phyloP scores from a whole-genome alignment of 257 asterid species.

The Gentiana straminea region DNA sequence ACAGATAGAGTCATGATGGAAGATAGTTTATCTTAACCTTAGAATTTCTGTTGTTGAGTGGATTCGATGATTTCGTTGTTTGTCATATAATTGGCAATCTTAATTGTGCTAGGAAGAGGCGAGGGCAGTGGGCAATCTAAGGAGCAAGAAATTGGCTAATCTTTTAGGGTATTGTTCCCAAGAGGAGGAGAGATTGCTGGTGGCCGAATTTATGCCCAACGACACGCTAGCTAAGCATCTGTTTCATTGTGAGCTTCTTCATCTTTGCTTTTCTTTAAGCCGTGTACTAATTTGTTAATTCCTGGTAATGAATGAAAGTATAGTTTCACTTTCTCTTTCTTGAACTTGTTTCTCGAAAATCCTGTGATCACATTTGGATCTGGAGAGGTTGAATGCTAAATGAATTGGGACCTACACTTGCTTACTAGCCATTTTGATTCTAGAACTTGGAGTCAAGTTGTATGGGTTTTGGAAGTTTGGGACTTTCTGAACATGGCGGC shows the following conservation, averaged over 20 bases:
- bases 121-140: constrained; percentile 30
- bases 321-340: neutral
- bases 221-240: constrained; percentile 46
- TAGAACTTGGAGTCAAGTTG: neutral
- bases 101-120: constrained; percentile 32
- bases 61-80: neutral
- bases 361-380: neutral
- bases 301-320: neutral
- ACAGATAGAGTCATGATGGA: too few species aligned
- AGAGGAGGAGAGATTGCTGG: constrained; percentile 38
- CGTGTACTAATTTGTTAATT: neutral
- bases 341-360: constrained; percentile 4
- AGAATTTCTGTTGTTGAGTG: neutral
- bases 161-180: constrained; percentile 36
- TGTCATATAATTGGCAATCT: neutral
- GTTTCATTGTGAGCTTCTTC: constrained; percentile 34
- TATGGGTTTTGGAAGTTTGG: neutral
- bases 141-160: constrained; percentile 36
- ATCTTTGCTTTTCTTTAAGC: neutral
- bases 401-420: neutral
- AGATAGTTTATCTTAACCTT: too few species aligned
- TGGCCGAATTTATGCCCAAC: constrained; percentile 43
- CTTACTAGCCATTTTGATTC: neutral
- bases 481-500: neutral
- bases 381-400: neutral